Conservation (phyloP, 2,329 filamentous ascomycete species). For the Monosporascus cannonballus region DNA sequence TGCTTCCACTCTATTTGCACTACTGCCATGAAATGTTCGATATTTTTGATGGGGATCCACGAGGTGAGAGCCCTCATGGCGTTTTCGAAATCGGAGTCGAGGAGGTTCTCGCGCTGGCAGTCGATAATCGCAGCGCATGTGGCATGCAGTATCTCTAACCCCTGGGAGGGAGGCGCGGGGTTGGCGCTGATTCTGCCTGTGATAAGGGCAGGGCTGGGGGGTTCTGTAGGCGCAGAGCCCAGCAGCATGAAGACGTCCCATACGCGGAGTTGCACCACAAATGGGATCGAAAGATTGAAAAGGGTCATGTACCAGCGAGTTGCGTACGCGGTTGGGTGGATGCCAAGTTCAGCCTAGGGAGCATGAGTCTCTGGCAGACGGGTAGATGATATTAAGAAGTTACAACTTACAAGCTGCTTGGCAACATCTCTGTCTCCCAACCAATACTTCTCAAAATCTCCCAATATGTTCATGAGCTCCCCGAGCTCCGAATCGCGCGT, state of each 20-base stretch:
- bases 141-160: conserved; percentile 84
- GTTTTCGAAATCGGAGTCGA: conserved; percentile 94
- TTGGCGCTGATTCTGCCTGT: conserved; percentile 23
- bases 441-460: conserved; percentile 83
- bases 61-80: conserved; percentile 95
- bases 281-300: conserved; percentile 95
- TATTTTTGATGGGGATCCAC: conserved; percentile 90
- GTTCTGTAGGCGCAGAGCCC: conserved; percentile 60
- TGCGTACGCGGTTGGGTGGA: conserved; percentile 87
- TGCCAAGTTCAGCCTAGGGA: conserved; percentile 63
- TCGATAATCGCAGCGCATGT: conserved; percentile 86
- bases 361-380: conserved; percentile 3
- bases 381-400: background rate
- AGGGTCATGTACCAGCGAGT: conserved; percentile 96
- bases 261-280: conserved; percentile 85
- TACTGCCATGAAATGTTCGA: conserved; percentile 88
- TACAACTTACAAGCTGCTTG: conserved; percentile 63
- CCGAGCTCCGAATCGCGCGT: conserved; percentile 63
- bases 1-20: conserved; percentile 80
- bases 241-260: conserved; percentile 98
- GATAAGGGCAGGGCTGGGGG: conserved; percentile 6
- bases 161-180: conserved; percentile 40
- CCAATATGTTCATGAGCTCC: conserved; percentile 78
- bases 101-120: conserved; percentile 77
- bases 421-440: conserved; percentile 72